Base-by-base conservation (phyloP, 2,329 filamentous ascomycete species). In the Penicillium sp. region DNA sequence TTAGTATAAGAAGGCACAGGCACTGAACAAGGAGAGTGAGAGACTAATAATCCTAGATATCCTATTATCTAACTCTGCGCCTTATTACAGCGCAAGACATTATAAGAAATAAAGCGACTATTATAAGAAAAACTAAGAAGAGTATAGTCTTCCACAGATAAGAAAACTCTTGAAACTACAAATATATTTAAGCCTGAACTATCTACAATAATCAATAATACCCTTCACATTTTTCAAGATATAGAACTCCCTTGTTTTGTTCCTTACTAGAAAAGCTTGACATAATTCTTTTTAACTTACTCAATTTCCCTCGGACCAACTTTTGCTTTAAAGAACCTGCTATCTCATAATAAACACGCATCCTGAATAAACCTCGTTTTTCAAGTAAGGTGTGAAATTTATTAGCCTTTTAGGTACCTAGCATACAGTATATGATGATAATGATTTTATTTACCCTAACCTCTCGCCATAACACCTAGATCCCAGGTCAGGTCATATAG, bases 401-500 rank as follows among this genome's bases (percentile, higher is more conserved):
- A n/a, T 7, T 37, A 18, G 34, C 34, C 34, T 37, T n/a, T n/a
- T 37, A n/a, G n/a, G n/a, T n/a, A n/a, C n/a, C n/a, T 37, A 37
- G 18, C 34, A 3, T 37, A n/a, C 16, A 18, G 9, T 37, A 37
- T 18, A 37, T 5, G 4, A 37, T 37, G 9, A 37, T 37, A 39
- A n/a, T 39, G 18, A 3, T 18, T 39, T 21, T 18, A 18, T 39
- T 18, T 39, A n/a, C n/a, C n/a, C n/a, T n/a, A n/a, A n/a, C n/a
- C n/a, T n/a, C n/a, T n/a, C n/a, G n/a, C n/a, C n/a, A n/a, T n/a
- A n/a, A n/a, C n/a, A n/a, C n/a, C n/a, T 52, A 33, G 33, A 47
- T 52, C 50, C 50, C 42, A n/a, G n/a, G n/a, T n/a, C n/a, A 52
- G 50, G 29, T 29, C 44, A 53, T 8, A 39, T 53, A 44, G 48